These are phyloP conservation scores for Exophiala dermatitidis DNA, from an alignment of 2,329 filamentous ascomycete species.

Conservation along the genomic window DNA sequence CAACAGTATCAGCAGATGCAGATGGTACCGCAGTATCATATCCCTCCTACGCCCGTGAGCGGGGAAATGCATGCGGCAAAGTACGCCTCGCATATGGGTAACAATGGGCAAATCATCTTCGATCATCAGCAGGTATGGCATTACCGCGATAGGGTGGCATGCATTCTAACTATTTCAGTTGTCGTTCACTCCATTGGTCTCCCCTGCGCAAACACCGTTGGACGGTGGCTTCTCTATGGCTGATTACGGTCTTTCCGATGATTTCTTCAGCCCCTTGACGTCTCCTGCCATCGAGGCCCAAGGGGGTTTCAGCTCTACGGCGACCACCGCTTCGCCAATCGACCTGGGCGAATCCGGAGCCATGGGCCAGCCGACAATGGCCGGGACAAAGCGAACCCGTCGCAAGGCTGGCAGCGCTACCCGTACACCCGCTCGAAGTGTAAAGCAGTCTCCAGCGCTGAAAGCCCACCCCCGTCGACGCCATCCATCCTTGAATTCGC, in stretches of 20 bases:
- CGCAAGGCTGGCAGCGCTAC: slow-evolving; percentile 34
- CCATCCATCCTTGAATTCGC: slow-evolving; percentile 26
- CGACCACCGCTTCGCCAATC: slow-evolving; percentile 37
- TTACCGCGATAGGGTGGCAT: not conserved
- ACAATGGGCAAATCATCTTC: slow-evolving; percentile 37
- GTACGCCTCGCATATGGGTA: slow-evolving; percentile 37
- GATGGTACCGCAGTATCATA: slow-evolving; percentile 23
- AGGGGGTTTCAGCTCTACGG: slow-evolving; percentile 35
- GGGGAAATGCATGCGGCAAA: slow-evolving; percentile 41
- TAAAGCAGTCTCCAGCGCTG: slow-evolving; percentile 41
- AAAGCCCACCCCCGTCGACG: slow-evolving; percentile 36
- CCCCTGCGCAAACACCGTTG: slow-evolving; percentile 45
- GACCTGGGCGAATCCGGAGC: slow-evolving; percentile 34
- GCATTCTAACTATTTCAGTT: slow-evolving; percentile 33
- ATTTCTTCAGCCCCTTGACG: slow-evolving; percentile 46
- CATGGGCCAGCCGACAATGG: slow-evolving; percentile 31
- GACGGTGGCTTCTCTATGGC: slow-evolving; percentile 42
- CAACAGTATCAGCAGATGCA: slow-evolving; percentile 30
- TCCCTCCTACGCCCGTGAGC: slow-evolving; percentile 44
- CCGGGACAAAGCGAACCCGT: slow-evolving; percentile 35
- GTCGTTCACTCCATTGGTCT: slow-evolving; percentile 45
- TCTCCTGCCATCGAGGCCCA: slow-evolving; percentile 45
- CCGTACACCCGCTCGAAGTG: slow-evolving; percentile 29
- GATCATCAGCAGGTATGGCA: slow-evolving; percentile 37
- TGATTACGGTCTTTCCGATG: slow-evolving; percentile 43